Evolutionary conservation across 257 asterid species (phyloP), one percentile per base, ranked within the genome.

Genomic region (Capsicum pubescens): DNA sequence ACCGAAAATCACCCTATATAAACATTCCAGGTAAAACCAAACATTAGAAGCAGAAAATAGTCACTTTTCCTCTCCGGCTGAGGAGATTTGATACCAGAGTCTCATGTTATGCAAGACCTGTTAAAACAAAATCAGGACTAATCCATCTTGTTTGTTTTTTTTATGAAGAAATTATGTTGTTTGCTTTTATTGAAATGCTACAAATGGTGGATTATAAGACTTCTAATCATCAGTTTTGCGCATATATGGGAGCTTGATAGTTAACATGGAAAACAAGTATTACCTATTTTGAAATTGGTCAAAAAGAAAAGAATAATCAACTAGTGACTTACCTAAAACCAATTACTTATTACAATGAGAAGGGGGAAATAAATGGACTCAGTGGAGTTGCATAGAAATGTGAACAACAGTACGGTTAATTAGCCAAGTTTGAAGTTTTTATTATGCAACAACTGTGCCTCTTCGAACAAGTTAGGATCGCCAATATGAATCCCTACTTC

Each of bases 41-140:
- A 14, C 81, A 74, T 19, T 19, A 50, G 81, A 72, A 46, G 60
- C 61, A 74, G 60, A 50, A 44, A 58, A 57, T 8, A 71, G 14
- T 14, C 39, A 19, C 36, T 48, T 36, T 26, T 32, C 19, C 42
- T 13, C 61, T 9, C 64, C 15, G 21, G 60, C 26, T 14, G 82
- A 15, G 82, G 66, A 54, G 64, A 54, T 54, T 14, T 77, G 82
- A 77, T 26, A 76, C 50, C 50, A 77, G 48, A 54, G 32, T 77
- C 14, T 4, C 64, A 52, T 54, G 64, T 15, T 54, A 77, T 8
- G 66, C 82, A 77, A 32, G 26, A 54, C 15, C 63, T 8, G 15
- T 52, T 26, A 32, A 5, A 77, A 54, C 15, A 76, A 76, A 76
- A 54, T 77, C 64, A 54, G 64, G 26, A 46, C 21, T 32, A 77